phyloP scores from a whole-genome alignment of 257 asterid species.

The Petunia secreta region DNA sequence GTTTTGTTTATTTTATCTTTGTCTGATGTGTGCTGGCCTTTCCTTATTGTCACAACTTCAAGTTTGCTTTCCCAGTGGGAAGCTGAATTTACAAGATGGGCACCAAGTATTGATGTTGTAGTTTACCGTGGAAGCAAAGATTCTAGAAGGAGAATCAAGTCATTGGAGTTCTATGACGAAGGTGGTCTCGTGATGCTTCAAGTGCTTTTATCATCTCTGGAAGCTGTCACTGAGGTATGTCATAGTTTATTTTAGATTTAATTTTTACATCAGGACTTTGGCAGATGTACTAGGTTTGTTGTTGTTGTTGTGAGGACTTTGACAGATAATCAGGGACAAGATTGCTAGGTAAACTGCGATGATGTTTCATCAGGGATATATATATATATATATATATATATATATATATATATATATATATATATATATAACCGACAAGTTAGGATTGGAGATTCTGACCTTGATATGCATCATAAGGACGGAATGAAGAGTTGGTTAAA shows the following conservation, averaged over 20 bases:
- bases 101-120: constrained; percentile 63
- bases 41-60: constrained; percentile 56
- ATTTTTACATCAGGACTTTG: constrained; percentile 22
- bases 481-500: background rate
- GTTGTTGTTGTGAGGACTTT: background rate
- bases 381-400: background rate
- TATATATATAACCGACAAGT: background rate
- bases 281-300: background rate
- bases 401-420: background rate
- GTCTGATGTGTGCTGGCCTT: constrained; percentile 50
- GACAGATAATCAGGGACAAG: constrained; percentile 15
- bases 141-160: constrained; percentile 54
- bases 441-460: background rate
- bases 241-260: constrained; percentile 24
- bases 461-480: background rate
- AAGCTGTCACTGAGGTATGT: constrained; percentile 57
- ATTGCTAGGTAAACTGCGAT: constrained; percentile 8
- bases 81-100: constrained; percentile 60
- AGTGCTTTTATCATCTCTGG: constrained; percentile 57
- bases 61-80: constrained; percentile 58
- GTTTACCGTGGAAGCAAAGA: constrained; percentile 58
- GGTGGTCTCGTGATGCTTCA: constrained; percentile 54
- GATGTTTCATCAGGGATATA: constrained; percentile 17
- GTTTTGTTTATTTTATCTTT: constrained; percentile 48
- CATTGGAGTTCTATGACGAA: constrained; percentile 60